Conservation (phyloP, 441 rosid genomes). For the Metrosideros polymorpha region DNA sequence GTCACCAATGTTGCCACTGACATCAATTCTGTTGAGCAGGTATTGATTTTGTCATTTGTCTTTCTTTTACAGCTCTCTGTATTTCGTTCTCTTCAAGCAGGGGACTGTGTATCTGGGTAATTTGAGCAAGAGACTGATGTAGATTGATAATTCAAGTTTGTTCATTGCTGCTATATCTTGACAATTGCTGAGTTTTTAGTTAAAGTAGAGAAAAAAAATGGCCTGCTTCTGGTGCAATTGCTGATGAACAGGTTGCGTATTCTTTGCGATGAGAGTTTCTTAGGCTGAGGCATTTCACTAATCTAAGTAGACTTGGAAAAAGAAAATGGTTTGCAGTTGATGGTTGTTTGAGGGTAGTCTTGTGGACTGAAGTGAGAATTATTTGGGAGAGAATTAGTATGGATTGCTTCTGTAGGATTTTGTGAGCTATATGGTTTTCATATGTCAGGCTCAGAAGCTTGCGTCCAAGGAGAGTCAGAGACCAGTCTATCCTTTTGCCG, state of each 20-base stretch:
- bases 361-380: background rate
- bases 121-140: background rate
- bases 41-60: background rate
- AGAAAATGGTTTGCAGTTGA: background rate
- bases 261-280: background rate
- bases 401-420: background rate
- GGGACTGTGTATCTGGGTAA: background rate
- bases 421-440: constrained; percentile 1
- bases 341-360: background rate
- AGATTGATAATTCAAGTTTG: background rate
- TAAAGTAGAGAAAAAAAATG: background rate
- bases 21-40: constrained; percentile 62
- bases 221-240: background rate
- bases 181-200: background rate
- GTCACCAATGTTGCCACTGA: constrained; percentile 76
- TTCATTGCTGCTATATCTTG: background rate
- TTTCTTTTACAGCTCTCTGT: background rate
- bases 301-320: background rate
- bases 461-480: constrained; percentile 64
- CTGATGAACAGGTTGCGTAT: background rate
- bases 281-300: background rate
- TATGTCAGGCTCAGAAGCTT: constrained; percentile 39
- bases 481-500: constrained; percentile 87
- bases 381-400: background rate
- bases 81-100: background rate